A percentile compares a stretch with the other conserved stretches of the same genome.
These are phyloP conservation scores for Nymphaea colorata DNA, from an alignment of 164 flowering plant genomes.

Conservation along the genomic window DNA sequence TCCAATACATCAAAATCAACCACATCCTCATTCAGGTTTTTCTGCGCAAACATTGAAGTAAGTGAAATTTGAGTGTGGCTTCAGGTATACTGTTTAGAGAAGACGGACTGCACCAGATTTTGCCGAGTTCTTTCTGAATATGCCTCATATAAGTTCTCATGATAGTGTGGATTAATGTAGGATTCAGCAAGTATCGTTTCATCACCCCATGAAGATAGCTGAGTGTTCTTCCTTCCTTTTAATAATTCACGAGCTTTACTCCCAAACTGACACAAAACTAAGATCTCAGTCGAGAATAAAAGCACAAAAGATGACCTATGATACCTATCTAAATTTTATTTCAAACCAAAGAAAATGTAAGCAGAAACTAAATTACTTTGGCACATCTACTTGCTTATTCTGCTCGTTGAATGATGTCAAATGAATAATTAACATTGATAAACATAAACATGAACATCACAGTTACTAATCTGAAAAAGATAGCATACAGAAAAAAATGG, in stretches of 20 bases:
- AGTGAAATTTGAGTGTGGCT: background rate
- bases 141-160: slow-evolving; percentile 35
- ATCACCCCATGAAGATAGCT: slow-evolving; percentile 80
- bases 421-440: too few species aligned
- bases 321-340: too few species aligned
- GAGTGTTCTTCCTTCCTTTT: slow-evolving; percentile 76
- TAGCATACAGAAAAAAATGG: too few species aligned
- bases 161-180: slow-evolving; percentile 49
- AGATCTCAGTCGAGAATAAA: background rate
- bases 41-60: slow-evolving; percentile 29
- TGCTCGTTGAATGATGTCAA: too few species aligned
- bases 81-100: background rate
- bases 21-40: slow-evolving; percentile 72
- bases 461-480: too few species aligned
- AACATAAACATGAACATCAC: too few species aligned
- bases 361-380: too few species aligned
- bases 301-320: too few species aligned
- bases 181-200: slow-evolving; percentile 59
- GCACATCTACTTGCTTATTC: too few species aligned
- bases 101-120: slow-evolving; percentile 50
- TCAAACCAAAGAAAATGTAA: too few species aligned
- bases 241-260: slow-evolving; percentile 42
- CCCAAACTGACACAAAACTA: slow-evolving; percentile 17
- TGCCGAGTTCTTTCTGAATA: slow-evolving; percentile 65
- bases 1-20: slow-evolving; percentile 92